Evolutionary conservation across 495 filamentous ascomycete genomes (phyloP).

Genomic region (Bathelium albidoporum): DNA sequence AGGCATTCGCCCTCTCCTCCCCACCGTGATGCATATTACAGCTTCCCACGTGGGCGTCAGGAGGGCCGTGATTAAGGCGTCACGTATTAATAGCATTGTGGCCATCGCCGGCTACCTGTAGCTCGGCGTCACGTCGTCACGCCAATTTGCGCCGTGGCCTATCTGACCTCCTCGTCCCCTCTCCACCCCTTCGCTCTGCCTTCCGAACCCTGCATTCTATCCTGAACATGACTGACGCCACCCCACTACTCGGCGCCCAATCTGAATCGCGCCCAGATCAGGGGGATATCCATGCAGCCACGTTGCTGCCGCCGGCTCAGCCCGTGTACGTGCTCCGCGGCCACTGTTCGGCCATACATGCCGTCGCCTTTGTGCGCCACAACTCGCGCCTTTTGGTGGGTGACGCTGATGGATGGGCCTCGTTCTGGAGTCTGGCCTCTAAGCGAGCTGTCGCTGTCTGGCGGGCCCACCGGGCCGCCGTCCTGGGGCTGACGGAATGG

Average conservation of each 20-base stretch:
- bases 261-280: neutral
- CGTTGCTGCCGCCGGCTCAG: conserved; percentile 45
- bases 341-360: conserved; percentile 72
- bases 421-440: conserved; percentile 73
- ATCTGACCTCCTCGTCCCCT: too few species aligned
- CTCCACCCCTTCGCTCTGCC: neutral
- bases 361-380: conserved; percentile 55
- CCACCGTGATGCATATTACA: neutral
- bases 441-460: conserved; percentile 79
- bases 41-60: neutral
- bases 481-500: conserved; percentile 69
- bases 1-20: neutral
- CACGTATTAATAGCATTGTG: neutral
- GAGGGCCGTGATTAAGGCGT: neutral
- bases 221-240: conserved; percentile 1
- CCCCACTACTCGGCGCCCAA: neutral
- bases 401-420: conserved; percentile 82
- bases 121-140: neutral
- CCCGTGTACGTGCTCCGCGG: conserved; percentile 82
- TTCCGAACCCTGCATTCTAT: conserved; percentile 1
- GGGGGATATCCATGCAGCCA: neutral
- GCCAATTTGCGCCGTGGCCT: neutral
- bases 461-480: conserved; percentile 70
- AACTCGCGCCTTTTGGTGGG: conserved; percentile 75
- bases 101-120: neutral